Evolutionary conservation across 2,329 filamentous ascomycete genomes (phyloP).

Genomic region (Coniochaeta ligniaria): DNA sequence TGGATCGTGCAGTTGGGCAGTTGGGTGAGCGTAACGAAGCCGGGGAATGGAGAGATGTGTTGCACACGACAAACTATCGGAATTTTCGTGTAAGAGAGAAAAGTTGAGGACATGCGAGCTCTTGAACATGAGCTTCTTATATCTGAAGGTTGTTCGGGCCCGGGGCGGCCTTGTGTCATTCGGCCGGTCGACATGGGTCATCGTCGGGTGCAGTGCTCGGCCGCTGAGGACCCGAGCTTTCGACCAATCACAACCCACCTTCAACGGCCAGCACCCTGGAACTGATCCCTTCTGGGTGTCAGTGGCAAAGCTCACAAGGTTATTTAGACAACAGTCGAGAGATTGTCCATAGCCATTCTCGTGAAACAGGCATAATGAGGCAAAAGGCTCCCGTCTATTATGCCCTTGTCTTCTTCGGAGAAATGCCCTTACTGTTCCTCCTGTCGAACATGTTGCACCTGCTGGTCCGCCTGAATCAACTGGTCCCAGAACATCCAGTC

Average conservation of each 20-base stretch:
- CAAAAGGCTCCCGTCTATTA: too few species aligned
- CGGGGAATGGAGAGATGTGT: neutral
- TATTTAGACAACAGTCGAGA: too few species aligned
- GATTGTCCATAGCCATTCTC: neutral
- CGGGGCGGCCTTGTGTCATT: neutral
- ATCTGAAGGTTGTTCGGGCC: neutral
- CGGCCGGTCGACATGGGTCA: neutral
- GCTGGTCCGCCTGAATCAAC: slow-evolving; percentile 5
- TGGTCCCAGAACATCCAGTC: slow-evolving; percentile 21
- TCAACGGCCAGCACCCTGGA: neutral
- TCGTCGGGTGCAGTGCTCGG: neutral
- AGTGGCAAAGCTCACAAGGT: too few species aligned
- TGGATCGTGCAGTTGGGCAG: neutral
- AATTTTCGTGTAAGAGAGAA: neutral
- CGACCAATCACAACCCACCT: neutral
- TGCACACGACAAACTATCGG: neutral
- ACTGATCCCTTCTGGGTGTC: neutral
- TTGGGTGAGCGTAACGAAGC: neutral
- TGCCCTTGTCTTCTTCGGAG: too few species aligned
- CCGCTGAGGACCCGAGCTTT: neutral
- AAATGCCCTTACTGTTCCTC: neutral
- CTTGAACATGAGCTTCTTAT: neutral
- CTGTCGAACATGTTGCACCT: neutral
- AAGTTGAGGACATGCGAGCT: neutral
- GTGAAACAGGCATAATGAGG: neutral